Percentiles rank a stretch among this genome's conserved stretches.
Conservation (phyloP, 371 early-diverging fungal species). For the Lichtheimia hyalospora region DNA sequence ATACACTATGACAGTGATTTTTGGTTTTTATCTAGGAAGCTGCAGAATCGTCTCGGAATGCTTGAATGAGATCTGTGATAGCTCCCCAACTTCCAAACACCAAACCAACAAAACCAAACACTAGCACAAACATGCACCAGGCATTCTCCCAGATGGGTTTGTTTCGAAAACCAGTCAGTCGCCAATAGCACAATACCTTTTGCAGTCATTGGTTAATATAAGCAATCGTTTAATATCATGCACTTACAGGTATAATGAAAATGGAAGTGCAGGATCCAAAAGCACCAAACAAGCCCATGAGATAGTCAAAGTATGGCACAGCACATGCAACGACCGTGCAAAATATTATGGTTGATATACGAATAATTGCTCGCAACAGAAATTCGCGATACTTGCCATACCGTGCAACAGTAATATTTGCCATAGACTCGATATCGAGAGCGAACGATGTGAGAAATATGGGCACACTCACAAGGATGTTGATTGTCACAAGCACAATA, state of each 20-base stretch:
- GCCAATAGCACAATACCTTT: constrained; percentile 59
- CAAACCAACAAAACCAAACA: constrained; percentile 69
- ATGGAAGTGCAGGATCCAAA: constrained; percentile 74
- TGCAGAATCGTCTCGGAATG: constrained; percentile 30
- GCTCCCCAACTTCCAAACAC: constrained; percentile 77
- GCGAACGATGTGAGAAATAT: constrained; percentile 79
- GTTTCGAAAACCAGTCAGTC: constrained; percentile 63
- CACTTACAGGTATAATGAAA: constrained; percentile 75
- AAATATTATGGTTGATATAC: constrained; percentile 50
- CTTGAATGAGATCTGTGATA: constrained; percentile 47
- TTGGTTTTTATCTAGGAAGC: background rate
- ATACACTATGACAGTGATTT: background rate
- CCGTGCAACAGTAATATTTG: constrained; percentile 50
- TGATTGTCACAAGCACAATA: constrained; percentile 74
- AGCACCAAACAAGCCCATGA: constrained; percentile 84
- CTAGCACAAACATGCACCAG: constrained; percentile 56
- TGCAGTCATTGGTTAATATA: constrained; percentile 9
- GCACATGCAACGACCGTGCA: constrained; percentile 64
- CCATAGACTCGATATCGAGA: constrained; percentile 65
- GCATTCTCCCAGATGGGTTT: constrained; percentile 57
- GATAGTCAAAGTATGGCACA: constrained; percentile 77
- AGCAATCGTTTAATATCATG: too few relatives aligned
- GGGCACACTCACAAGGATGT: constrained; percentile 80
- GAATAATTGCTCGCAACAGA: constrained; percentile 53
- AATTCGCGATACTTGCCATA: constrained; percentile 56